phyloP scores from a whole-genome alignment of 2,329 filamentous ascomycete species.

The Arthrinium phaeospermum region DNA sequence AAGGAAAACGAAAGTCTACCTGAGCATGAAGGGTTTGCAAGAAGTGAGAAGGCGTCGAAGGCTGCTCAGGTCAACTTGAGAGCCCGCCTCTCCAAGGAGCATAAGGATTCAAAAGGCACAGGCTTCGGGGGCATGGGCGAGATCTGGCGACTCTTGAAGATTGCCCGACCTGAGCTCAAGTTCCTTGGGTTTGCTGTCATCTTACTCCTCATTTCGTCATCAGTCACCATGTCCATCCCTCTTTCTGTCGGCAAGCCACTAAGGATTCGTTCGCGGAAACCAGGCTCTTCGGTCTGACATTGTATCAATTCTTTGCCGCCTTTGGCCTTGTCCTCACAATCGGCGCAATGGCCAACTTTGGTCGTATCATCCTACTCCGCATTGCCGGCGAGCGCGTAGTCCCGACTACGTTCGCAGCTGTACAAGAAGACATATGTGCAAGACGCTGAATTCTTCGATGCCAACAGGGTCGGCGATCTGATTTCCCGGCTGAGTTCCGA shows the following conservation, averaged over 20 bases:
- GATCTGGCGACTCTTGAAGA: constrained; percentile 85
- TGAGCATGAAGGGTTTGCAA: constrained; percentile 64
- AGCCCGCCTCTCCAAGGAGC: constrained; percentile 86
- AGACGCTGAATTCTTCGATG: constrained; percentile 98
- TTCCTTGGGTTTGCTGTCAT: constrained; percentile 81
- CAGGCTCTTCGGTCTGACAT: constrained; percentile 80
- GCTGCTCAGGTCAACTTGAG: constrained; percentile 89
- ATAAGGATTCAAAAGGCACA: constrained; percentile 59
- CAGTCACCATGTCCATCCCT: constrained; percentile 94
- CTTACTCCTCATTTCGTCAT: constrained; percentile 86
- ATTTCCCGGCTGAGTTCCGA: constrained; percentile 96
- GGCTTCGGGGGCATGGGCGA: constrained; percentile 73
- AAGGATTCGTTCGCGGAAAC: constrained; percentile 69
- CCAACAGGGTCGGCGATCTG: constrained; percentile 93
- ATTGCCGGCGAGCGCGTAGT: constrained; percentile 95
- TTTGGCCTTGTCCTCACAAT: constrained; percentile 78
- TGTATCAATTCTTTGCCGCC: constrained; percentile 86
- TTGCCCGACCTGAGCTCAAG: constrained; percentile 83
- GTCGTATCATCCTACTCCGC: constrained; percentile 87
- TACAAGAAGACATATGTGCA: constrained; percentile 95
- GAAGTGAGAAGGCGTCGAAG: constrained; percentile 83
- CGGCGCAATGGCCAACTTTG: constrained; percentile 90
- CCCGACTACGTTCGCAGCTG: constrained; percentile 84
- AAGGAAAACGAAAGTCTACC: not conserved
- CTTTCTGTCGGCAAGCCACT: constrained; percentile 93